Evolutionary conservation across 139 green algal genomes (phyloP), one percentile per base, ranked within the genome.

Genomic region (Diplosphaera chodatii): DNA sequence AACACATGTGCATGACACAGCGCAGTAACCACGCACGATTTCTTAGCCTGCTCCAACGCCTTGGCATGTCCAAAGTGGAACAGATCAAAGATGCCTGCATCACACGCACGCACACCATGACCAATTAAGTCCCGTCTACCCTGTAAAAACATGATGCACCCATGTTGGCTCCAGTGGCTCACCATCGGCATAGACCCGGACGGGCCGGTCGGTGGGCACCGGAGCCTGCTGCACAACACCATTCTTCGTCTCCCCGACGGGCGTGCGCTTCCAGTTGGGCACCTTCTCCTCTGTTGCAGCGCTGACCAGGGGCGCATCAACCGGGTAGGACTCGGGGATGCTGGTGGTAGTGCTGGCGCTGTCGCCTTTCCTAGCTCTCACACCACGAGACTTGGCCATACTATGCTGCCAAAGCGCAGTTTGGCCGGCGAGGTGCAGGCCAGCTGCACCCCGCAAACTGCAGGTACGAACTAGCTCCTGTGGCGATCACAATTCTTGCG

Each of bases 31-130:
- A 84, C 83, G 82, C 70, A 93, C 87, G 89, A 70, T 63, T 94
- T 90, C 73, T 97, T 97, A 6, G 91, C 91, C 74, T 97, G 91
- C 80, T 97, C 91, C 64, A 97, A 72, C 2, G 91, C 88, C n/a
- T 83, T 71, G 1, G 91, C 91, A 62, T 97, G 91, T 0, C 91
- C 91, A 78, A 96, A 95, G 75, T 96, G 91, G 65, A 96, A 96
- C 31, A 96, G 73, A 72, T 96, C 91, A 56, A 94, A 96, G 66
- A 96, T 92, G 20, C 89, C 88, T 93, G 84, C 56, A n/a, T n/a
- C n/a, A n/a, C n/a, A n/a, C n/a, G 66, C n/a, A n/a, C n/a, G n/a
- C n/a, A n/a, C n/a, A n/a, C n/a, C n/a, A n/a, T n/a, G n/a, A n/a
- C n/a, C n/a, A n/a, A n/a, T n/a, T n/a, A n/a, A n/a, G n/a, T n/a